Evolutionary conservation across 306 rosid genomes (phyloP).

Genomic region (Inga oerstediana): DNA sequence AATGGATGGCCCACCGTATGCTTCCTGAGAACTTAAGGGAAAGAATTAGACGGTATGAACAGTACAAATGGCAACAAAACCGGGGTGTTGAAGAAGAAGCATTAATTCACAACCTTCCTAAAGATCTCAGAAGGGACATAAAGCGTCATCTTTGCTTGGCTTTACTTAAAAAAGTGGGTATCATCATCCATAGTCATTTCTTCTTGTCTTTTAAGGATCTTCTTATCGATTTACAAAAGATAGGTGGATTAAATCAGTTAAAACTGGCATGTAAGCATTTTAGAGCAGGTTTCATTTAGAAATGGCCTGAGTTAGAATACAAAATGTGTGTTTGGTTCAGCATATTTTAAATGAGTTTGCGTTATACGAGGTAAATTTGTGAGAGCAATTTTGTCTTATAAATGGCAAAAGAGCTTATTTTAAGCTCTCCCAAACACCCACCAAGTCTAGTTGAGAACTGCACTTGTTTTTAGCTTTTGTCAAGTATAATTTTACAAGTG

Average conservation of each 20-base stretch:
- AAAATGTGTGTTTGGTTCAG: no score
- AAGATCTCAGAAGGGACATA: slow-evolving; percentile 86
- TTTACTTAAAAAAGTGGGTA: slow-evolving; percentile 65
- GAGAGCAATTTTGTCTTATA: no score
- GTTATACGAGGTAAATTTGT: no score
- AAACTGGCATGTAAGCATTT: neutral
- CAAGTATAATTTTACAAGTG: neutral
- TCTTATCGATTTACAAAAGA: neutral
- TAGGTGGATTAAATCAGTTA: neutral
- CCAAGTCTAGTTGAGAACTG: neutral
- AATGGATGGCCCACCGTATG: slow-evolving; percentile 95
- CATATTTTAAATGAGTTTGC: no score
- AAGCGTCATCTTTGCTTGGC: slow-evolving; percentile 80
- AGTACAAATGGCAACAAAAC: slow-evolving; percentile 93
- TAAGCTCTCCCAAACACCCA: no score
- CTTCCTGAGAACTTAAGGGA: slow-evolving; percentile 66
- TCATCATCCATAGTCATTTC: neutral
- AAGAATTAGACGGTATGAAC: slow-evolving; percentile 76
- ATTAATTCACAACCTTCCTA: slow-evolving; percentile 75
- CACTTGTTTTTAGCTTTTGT: neutral
- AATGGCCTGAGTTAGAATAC: neutral
- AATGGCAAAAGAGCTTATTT: no score
- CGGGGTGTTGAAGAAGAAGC: slow-evolving; percentile 84
- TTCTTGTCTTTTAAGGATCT: neutral
- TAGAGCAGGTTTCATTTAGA: neutral